Base-by-base conservation (phyloP, 805 yeast species). In the Zygosaccharomyces bailii region DNA sequence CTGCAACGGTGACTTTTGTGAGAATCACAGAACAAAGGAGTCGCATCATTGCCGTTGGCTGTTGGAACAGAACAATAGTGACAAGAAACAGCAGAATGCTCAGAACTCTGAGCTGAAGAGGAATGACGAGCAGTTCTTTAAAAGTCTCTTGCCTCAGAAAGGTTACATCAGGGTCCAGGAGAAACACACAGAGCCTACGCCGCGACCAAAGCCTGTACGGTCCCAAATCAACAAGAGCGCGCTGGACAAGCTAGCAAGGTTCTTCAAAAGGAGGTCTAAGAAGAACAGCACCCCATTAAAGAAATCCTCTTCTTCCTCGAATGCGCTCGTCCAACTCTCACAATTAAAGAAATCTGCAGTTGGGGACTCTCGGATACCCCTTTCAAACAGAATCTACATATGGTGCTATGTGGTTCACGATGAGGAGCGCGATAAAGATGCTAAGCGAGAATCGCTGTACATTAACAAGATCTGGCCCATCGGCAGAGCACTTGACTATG, bases 401-500 rank as follows among this genome's bases (percentile, higher is more conserved):
- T 52, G 49, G 40, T 54, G 60, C 42, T 57, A 52, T 45, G 44
- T 45, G 6, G 48, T 56, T 6, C 30, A 37, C 21, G 53, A 50
- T 17, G 50, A 47, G n/a, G 50, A 42, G 9, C 43, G 49, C 5
- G 44, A 44, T 14, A 43, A 33, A 19, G 49, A 44, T 27, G 31
- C 39, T 1, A 47, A 43, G 13, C 51, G 53, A 11, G 45, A 50
- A 3, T 46, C 32, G 4, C 20, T 64, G 4, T 64, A 40, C 42
- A 46, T 61, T 9, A 61, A 63, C 45, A 63, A 59, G 42, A 43
- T 55, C 3, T 61, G 68, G 67, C 63, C 67, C 8, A 43, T 61
- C 2, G 68, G 68, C 1, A 55, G 63, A 31, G 60, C 56, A 4
- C 42, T 64, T 23, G 68, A 64, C 44, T 59, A 48, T 39, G 33